phyloP scores from a whole-genome alignment of 2,329 filamentous ascomycete species.

The Pseudogymnoascus sp. region DNA sequence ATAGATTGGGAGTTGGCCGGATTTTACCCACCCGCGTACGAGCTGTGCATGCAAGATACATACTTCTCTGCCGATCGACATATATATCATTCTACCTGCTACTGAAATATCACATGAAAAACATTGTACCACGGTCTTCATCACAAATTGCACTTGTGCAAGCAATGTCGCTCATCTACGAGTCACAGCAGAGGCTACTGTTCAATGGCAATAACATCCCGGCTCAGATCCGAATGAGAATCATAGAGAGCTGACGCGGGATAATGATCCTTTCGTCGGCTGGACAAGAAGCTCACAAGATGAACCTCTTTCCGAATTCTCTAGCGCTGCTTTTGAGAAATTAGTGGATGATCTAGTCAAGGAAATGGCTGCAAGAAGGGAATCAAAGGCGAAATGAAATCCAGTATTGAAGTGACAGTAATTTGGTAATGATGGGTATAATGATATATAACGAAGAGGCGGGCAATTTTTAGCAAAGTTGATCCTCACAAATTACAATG shows the following conservation, averaged over 20 bases:
- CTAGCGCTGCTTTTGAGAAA: constrained; percentile 11
- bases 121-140: constrained; percentile 9
- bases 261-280: constrained; percentile 10
- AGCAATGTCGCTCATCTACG: constrained; percentile 16
- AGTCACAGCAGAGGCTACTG: constrained; percentile 15
- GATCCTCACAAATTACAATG: not conserved
- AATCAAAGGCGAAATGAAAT: not conserved
- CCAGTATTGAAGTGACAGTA: not conserved
- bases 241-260: constrained; percentile 9
- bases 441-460: not conserved
- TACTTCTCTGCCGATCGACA: constrained; percentile 16
- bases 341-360: constrained; percentile 12
- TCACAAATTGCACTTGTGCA: constrained; percentile 16
- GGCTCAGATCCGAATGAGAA: constrained; percentile 17
- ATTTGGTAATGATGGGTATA: not conserved
- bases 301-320: constrained; percentile 11
- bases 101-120: not conserved
- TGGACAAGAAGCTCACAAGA: constrained; percentile 14
- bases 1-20: constrained; percentile 21
- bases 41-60: constrained; percentile 20
- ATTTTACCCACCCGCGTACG: constrained; percentile 19
- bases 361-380: constrained; percentile 11
- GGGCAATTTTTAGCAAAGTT: not conserved
- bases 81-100: constrained; percentile 16
- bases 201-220: constrained; percentile 15